Conservation (phyloP, 495 filamentous ascomycete species). For the Hypomontagnella monticulosa region DNA sequence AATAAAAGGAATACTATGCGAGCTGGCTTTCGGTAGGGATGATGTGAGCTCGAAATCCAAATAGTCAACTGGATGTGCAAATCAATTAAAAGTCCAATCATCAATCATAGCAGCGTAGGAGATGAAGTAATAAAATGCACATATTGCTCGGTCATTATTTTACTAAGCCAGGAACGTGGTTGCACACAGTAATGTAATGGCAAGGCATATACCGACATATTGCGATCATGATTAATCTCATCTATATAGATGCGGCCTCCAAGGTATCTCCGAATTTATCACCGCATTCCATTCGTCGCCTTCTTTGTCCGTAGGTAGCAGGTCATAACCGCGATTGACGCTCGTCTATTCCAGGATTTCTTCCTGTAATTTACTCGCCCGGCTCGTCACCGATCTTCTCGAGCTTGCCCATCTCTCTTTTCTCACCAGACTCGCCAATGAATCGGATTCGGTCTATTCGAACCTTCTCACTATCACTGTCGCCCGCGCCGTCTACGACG, state of each 20-base stretch:
- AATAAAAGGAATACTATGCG: conserved; percentile 24
- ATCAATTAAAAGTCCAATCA: conserved; percentile 8
- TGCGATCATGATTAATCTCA: conserved; percentile 20
- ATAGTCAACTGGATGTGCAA: conserved; percentile 18
- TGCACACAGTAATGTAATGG: conserved; percentile 3
- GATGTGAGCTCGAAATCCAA: conserved; percentile 25
- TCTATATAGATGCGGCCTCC: conserved; percentile 33
- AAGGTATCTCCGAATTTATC: conserved; percentile 18
- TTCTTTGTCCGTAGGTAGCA: conserved; percentile 12
- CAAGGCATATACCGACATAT: background rate
- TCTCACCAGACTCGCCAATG: conserved; percentile 92
- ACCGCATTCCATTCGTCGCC: conserved; percentile 23
- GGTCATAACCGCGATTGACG: conserved; percentile 30
- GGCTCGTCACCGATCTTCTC: conserved; percentile 91
- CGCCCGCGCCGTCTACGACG: conserved; percentile 76
- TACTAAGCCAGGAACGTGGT: background rate
- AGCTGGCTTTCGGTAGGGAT: conserved; percentile 10
- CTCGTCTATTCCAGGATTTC: conserved; percentile 11
- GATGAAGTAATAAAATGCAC: conserved; percentile 7
- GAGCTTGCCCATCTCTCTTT: conserved; percentile 90
- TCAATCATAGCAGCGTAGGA: background rate
- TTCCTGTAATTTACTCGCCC: conserved; percentile 59
- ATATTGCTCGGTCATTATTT: conserved; percentile 8
- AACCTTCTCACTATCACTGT: conserved; percentile 85
- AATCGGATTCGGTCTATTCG: conserved; percentile 85